phyloP scores from a whole-genome alignment of 129 eudicot genomes.

The Escallonia herrerae region DNA sequence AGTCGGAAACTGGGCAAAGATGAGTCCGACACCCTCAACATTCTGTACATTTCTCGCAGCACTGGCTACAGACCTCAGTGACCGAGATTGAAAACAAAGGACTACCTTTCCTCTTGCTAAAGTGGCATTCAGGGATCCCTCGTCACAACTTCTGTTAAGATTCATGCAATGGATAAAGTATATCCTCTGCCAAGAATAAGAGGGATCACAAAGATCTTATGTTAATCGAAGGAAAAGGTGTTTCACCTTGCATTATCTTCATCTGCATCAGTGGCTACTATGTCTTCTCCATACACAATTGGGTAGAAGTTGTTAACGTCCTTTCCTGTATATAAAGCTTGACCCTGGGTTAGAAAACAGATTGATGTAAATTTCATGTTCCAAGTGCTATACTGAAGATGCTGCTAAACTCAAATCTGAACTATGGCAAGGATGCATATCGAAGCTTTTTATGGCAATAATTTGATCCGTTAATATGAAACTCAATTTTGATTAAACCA shows the following conservation, averaged over 20 bases:
- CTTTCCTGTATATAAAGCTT: slow-evolving; percentile 26
- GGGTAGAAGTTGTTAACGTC: slow-evolving; percentile 25
- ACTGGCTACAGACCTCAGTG: slow-evolving; percentile 16
- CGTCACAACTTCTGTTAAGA: slow-evolving; percentile 33
- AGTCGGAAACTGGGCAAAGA: slow-evolving; percentile 29
- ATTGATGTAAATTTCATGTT: neutral
- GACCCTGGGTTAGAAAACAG: slow-evolving; percentile 27
- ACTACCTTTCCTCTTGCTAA: slow-evolving; percentile 37
- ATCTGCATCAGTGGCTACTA: slow-evolving; percentile 30
- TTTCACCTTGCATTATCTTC: slow-evolving; percentile 37
- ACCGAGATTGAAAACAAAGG: slow-evolving; percentile 38
- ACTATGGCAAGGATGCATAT: neutral
- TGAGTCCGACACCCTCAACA: slow-evolving; percentile 36
- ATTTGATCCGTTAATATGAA: neutral
- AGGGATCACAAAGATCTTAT: neutral
- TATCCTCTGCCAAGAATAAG: neutral
- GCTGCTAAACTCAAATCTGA: neutral
- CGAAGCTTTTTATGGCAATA: neutral
- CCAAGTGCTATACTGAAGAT: neutral
- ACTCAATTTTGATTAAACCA: no score
- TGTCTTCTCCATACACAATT: slow-evolving; percentile 43
- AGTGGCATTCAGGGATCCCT: slow-evolving; percentile 32
- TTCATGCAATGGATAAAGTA: neutral
- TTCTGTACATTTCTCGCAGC: slow-evolving; percentile 25
- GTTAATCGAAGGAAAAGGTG: neutral